These are phyloP conservation scores for Cicer judaicum DNA, from an alignment of 306 rosid species.

Conservation along the genomic window DNA sequence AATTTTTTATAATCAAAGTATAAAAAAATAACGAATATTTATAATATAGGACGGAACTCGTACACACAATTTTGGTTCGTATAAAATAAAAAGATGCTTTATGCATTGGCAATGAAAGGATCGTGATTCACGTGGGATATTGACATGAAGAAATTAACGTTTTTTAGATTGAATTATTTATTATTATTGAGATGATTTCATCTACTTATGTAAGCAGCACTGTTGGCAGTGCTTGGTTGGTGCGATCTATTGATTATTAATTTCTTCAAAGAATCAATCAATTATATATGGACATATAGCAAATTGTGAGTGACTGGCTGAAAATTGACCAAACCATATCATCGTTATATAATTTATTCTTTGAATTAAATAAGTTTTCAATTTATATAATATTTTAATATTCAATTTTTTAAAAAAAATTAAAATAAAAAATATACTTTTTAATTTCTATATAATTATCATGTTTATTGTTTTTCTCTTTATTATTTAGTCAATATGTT, in stretches of 20 bases:
- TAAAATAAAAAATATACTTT: too few species aligned
- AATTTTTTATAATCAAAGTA: too few species aligned
- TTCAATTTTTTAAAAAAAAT: too few species aligned
- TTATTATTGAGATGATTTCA: slow-evolving; percentile 24
- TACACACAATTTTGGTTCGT: too few species aligned
- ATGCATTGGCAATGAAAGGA: neutral
- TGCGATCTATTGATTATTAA: neutral
- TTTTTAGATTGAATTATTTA: neutral
- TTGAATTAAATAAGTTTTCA: too few species aligned
- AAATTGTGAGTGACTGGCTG: slow-evolving; percentile 8
- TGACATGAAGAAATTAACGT: neutral
- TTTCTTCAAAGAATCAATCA: slow-evolving; percentile 11
- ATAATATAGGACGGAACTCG: too few species aligned
- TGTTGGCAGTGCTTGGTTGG: slow-evolving; percentile 12
- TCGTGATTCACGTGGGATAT: slow-evolving; percentile 42
- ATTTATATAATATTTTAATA: too few species aligned
- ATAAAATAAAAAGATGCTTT: too few species aligned
- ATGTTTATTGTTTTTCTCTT: fast-evolving
- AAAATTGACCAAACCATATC: neutral
- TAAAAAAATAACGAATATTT: too few species aligned
- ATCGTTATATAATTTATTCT: too few species aligned
- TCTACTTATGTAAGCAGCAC: slow-evolving; percentile 39
- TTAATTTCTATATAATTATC: too few species aligned
- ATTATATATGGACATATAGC: neutral
- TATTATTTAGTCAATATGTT: too few species aligned